Base-by-base conservation (phyloP, 2,329 filamentous ascomycete genomes). In the Xylariomycetidae sp. region DNA sequence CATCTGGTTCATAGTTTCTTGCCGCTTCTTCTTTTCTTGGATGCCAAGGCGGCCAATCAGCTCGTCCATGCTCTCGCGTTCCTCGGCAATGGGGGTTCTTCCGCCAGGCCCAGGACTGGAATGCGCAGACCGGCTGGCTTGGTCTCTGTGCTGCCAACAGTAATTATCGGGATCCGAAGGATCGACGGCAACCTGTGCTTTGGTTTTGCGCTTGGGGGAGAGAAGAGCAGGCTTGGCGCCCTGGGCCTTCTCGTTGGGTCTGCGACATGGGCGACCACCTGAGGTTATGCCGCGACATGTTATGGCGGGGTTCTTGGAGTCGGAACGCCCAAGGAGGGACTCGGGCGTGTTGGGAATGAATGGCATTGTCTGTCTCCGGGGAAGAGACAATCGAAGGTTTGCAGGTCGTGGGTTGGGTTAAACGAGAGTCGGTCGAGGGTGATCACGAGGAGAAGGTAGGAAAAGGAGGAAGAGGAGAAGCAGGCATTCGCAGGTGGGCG, bases 121-220 rank as follows among this genome's bases (percentile, higher is more conserved):
- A 27, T 56, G 57, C 2, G 67, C 56, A 7, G 69, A 67, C 37
- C 57, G 50, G 46, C 56, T 53, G 35, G 86, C 86, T 59, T 98
- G 92, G 37, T 92, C 86, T 56, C 85, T 89, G 65, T 98, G 92
- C 58, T 95, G 88, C 83, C 85, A 95, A 67, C 90, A 96, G 63
- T 88, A 95, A 31, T 81, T 73, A n/a, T 63, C 68, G 40, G 77
- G 72, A 29, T 76, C 70, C 36, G 66, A 62, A 2, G 73, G 69
- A 39, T 77, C 70, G 34, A 65, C 61, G 5, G 65, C 60, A 49
- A n/a, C n/a, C n/a, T n/a, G n/a, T n/a, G n/a, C n/a, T n/a, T n/a
- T n/a, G n/a, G n/a, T n/a, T n/a, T n/a, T n/a, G n/a, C n/a, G n/a
- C n/a, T n/a, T n/a, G n/a, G n/a, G n/a, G n/a, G n/a, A n/a, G n/a